Evolutionary conservation across 1,284 basidiomycete genomes (phyloP), one percentile per base, ranked within the genome.

Genomic region (Xerocomus cyaneibrunnescens): DNA sequence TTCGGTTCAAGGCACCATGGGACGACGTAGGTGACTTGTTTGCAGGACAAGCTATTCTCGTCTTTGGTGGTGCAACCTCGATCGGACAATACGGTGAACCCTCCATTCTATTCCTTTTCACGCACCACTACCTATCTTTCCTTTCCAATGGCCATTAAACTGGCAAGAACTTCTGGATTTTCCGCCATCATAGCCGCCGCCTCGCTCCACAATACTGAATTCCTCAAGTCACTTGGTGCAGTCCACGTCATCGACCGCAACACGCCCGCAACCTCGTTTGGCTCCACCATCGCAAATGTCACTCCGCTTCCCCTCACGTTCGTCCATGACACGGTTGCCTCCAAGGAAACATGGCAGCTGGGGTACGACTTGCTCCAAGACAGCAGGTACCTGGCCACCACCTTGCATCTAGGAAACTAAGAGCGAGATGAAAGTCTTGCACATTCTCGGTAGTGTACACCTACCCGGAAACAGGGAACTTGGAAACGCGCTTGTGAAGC

Each of bases 141-240:
- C n/a, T n/a, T 60, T 66, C 48, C 39, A 66, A 25, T 50, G 66
- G 72, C 61, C 3, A 61, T 74, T 28, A 73, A 74, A 56, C 62
- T 74, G 19, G 61, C 67, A 10, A 65, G 54, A 45, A 51, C 71
- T 7, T 63, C 69, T 0, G 72, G 72, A 1, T 70, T 64, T 17
- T 57, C 57, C 34, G 58, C 60, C 5, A 64, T 69, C 27, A 57
- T 72, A 45, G 57, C 68, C 7, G 72, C 73, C 1, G 64, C 70
- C 13, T 73, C 70, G 7, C 42, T 57, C 13, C 62, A 60, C 38
- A 69, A 72, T 53, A 51, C 57, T 5, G 68, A 62, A 3, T 55
- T 65, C 21, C 57, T 74, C 22, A 71, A 68, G 47, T 62, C 62
- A 3, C 61, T 69, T 30, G 73, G 73, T 1, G 74, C 70, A 1